Evolutionary conservation across 129 eudicot genomes (phyloP), one percentile per base, ranked within the genome.

Genomic region (Flaveria sonorensis): DNA sequence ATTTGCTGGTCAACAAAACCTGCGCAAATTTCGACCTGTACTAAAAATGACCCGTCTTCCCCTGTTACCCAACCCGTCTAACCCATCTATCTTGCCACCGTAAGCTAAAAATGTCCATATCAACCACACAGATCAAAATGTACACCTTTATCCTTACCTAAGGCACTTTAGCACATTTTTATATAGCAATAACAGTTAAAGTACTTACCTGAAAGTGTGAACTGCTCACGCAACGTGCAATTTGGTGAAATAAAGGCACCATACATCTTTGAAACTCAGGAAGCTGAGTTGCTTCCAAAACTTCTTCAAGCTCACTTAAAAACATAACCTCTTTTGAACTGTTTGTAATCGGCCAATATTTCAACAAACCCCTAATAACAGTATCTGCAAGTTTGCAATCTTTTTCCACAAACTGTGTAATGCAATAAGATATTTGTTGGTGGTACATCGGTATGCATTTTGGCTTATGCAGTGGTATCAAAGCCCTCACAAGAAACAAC

Each of bases 191-290:
- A 43, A 55, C 26, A 12, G 60, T 32, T 26, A 64, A 62, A 48
- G 16, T 7, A n/a, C 30, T 57, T 78, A 85, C 96, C 92, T 90
- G 96, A 79, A 90, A 90, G 73, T 87, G 96, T 50, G 92, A 84
- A 71, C 96, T 90, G 70, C 87, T 90, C 76, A 90, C 30, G 63
- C 96, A 90, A 24, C 89, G 85, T 30, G 78, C 87, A 19, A 90
- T 85, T 74, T 87, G 92, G 63, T 81, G 87, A 73, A 90, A 90
- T 63, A 90, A 67, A 19, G 92, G 96, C 53, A 87, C 90, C 96
- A 90, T 90, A 73, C 92, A 90, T 47, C 96, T 84, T 81, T 90
- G 92, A 50, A 90, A 90, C 64, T 90, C 96, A 3, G 92, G 87
- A 32, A 83, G 81, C 69, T 87, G 92, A 61, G 96, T 90, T 56